Base-by-base conservation (phyloP, 495 filamentous ascomycete genomes). In the Pyrenula massariospora region DNA sequence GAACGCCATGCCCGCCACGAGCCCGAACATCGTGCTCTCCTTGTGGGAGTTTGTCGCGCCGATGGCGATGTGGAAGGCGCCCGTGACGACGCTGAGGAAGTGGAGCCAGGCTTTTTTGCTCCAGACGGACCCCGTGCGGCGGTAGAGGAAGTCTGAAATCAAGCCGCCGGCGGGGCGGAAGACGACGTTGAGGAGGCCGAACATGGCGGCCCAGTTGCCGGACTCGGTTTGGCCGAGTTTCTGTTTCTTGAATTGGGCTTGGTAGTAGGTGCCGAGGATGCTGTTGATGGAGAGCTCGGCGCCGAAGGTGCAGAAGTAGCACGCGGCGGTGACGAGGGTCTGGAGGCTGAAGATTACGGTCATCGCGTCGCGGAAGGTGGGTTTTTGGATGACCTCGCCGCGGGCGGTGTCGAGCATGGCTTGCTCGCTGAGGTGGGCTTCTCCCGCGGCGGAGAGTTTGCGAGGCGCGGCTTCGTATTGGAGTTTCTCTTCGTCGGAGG, bases 241-340 rank as follows among this genome's bases (percentile, higher is more conserved):
- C 22, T 20, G 50, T 12, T 66, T 52, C 0, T 84, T 82, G 74
- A 94, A 94, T 66, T 90, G 87, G 55, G 83, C 75, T 48, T 77
- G 63, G 70, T 94, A 95, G 77, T 91, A 95, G 2, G 84, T 68
- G 53, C 85, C 83, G 3, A 95, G 82, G 56, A 92, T 81, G 24
- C 83, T 80, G 77, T 95, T 92, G 72, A 95, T 86, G 60, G 90
- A 80, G 11, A 95, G 82, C 66, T 95, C 90, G 24, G 79, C 82
- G 54, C 90, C 90, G 63, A 95, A 95, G 12, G 86, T 85, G 73
- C 88, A 94, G 65, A 85, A 81, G 68, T 95, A 95, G n/a, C 80
- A 80, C 15, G 80, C 68, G 23, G 83, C 74, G 52, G 88, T 79
- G 57, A 85, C 80, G 52, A 85, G 65, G 10, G 84, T 86, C 61